Percentiles rank a stretch among this genome's conserved stretches.
Evolutionary conservation across 1,284 basidiomycete genomes (phyloP).

Genomic region (Naganishia sp.): DNA sequence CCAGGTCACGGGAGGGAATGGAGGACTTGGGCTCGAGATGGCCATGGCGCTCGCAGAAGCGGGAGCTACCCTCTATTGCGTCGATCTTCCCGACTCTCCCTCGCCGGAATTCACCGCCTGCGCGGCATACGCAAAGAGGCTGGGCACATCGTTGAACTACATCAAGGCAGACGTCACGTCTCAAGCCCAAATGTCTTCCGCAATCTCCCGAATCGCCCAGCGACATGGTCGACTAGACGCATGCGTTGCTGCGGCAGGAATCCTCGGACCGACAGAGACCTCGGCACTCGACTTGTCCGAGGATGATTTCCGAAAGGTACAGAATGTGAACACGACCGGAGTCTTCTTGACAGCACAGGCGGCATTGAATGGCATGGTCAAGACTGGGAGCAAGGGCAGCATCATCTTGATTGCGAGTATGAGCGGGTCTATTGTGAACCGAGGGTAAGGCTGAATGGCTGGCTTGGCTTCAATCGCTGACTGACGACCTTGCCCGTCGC

Average conservation of each 20-base stretch:
- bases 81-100: constrained; percentile 48
- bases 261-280: constrained; percentile 43
- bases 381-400: constrained; percentile 44
- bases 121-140: constrained; percentile 32
- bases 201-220: constrained; percentile 46
- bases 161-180: constrained; percentile 43
- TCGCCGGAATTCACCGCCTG: constrained; percentile 47
- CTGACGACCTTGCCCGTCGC: neutral
- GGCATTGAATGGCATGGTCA: constrained; percentile 50
- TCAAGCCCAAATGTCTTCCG: constrained; percentile 44
- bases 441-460: constrained; percentile 35
- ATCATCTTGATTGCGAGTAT: constrained; percentile 54
- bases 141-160: constrained; percentile 40
- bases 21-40: constrained; percentile 53
- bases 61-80: constrained; percentile 50
- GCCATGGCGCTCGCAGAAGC: constrained; percentile 51
- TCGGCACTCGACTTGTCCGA: constrained; percentile 27
- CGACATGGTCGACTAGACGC: constrained; percentile 49
- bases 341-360: constrained; percentile 52
- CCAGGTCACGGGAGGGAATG: constrained; percentile 47
- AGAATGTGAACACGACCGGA: constrained; percentile 49
- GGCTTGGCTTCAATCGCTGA: neutral
- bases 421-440: constrained; percentile 54
- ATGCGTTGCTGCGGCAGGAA: constrained; percentile 52
- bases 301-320: constrained; percentile 33